Evolutionary conservation across 1,284 basidiomycete genomes (phyloP).

Genomic region (Irpex lacteus): DNA sequence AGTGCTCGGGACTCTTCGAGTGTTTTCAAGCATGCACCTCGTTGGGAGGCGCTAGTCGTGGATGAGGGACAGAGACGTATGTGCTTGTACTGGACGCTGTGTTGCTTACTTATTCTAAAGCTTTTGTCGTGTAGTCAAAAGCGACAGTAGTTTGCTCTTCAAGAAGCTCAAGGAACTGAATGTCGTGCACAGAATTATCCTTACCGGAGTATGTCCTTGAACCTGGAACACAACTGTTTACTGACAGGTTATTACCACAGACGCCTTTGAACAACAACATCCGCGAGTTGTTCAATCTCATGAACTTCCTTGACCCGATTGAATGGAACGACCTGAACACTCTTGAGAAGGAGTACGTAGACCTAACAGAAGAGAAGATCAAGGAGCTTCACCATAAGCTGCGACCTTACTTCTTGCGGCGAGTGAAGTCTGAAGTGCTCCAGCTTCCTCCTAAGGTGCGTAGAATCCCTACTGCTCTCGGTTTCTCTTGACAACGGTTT

Average conservation of each 20-base stretch:
- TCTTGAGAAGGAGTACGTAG: conserved; percentile 71
- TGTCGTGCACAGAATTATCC: conserved; percentile 80
- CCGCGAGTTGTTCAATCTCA: conserved; percentile 90
- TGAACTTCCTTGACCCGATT: conserved; percentile 86
- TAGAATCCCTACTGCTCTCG: neutral
- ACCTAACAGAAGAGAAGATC: conserved; percentile 75
- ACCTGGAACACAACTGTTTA: neutral
- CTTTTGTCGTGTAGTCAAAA: conserved; percentile 62
- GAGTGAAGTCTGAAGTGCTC: conserved; percentile 91
- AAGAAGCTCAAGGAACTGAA: conserved; percentile 80
- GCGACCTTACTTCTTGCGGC: conserved; percentile 89
- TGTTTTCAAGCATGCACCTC: conserved; percentile 77
- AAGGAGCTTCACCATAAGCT: conserved; percentile 76
- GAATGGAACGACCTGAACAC: conserved; percentile 74
- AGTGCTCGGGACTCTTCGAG: conserved; percentile 62
- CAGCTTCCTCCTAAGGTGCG: conserved; percentile 87
- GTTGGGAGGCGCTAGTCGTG: conserved; percentile 91
- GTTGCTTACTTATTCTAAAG: neutral
- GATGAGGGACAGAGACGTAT: conserved; percentile 91
- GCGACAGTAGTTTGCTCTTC: conserved; percentile 78
- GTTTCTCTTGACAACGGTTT: neutral
- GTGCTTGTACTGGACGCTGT: conserved; percentile 27
- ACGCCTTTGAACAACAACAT: conserved; percentile 98
- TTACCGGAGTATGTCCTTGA: conserved; percentile 71
- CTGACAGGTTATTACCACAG: conserved; percentile 32